A percentile compares a stretch with the other conserved stretches of the same genome.
phyloP scores from a whole-genome alignment of 116 monocot genomes.

The Iris pallida region DNA sequence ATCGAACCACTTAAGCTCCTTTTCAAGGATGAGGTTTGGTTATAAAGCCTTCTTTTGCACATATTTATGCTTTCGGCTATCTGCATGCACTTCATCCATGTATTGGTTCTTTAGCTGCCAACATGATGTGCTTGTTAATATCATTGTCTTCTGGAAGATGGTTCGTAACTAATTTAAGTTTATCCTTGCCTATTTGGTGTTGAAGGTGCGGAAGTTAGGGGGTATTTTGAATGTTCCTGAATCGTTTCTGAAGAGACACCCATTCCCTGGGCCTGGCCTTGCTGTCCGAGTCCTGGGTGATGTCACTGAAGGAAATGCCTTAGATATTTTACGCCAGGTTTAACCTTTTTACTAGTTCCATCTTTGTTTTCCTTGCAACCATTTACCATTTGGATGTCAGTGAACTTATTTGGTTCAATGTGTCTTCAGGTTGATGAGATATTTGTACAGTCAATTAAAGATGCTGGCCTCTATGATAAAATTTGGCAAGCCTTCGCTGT shows the following conservation, averaged over 20 bases:
- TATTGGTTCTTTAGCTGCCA: not conserved
- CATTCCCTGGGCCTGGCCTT: conserved; percentile 95
- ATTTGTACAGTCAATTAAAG: conserved; percentile 84
- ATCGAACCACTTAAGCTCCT: conserved; percentile 89
- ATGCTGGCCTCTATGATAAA: conserved; percentile 81
- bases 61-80: no score
- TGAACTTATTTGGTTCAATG: not conserved
- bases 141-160: not conserved
- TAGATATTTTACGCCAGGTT: conserved; percentile 82
- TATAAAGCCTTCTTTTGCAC: not conserved
- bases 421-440: conserved; percentile 76
- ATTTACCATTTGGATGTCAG: not conserved
- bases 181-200: not conserved
- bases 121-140: not conserved
- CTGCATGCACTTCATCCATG: no score
- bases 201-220: conserved; percentile 69
- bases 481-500: conserved; percentile 98
- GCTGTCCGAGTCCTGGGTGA: conserved; percentile 86
- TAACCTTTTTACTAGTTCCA: not conserved
- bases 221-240: conserved; percentile 73
- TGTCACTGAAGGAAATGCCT: conserved; percentile 82
- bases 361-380: not conserved
- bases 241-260: conserved; percentile 82
- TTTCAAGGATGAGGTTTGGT: conserved; percentile 83
- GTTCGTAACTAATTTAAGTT: not conserved